Base-by-base conservation (phyloP, 2,329 filamentous ascomycete genomes). In the Clonostachys rhizophaga region DNA sequence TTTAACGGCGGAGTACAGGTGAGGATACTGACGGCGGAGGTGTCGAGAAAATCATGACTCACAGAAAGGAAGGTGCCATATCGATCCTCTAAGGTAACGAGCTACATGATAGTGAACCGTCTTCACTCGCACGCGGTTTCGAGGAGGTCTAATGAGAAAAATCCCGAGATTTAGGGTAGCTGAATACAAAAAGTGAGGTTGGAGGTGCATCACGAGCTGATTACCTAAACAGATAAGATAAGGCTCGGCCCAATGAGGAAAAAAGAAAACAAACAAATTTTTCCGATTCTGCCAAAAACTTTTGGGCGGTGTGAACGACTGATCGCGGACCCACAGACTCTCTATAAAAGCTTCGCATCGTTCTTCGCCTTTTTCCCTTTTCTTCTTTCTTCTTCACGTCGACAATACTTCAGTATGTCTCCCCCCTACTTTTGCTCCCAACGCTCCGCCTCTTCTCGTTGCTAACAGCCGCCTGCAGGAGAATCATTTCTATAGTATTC, bases 401-500 rank as follows among this genome's bases (percentile, higher is more conserved):
- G 78, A 81, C 76, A 78, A 80, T 79, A 79, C 74, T 78, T 78
- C 69, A 79, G 70, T 74, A 67, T 57, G 65, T 59, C 47, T 52
- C 58, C 66, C 68, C 18, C 64, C 63, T 62, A 61, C 61, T 50
- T 30, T 30, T 30, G 24, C 24, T 44, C 45, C 49, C 13, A 40
- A 34, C 16, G 34, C 43, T 34, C 39, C 5, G 24, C 8, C 24
- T 30, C 24, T 30, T 30, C 24, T 10, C 30, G 8, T 49, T 52
- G 48, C 57, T 61, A 54, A 60, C 54, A 49, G 51, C 47, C 49
- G 24, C 35, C 56, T 55, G 54, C 66, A 75, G 66, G 71, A 90
- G 88, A 91, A 92, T 92, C 89, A 89, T 89, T 95, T 95, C 87
- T 95, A 91, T 91, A 96, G 90, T 91, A 85, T 79, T 89, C 84